Evolutionary conservation across 2,329 filamentous ascomycete genomes (phyloP), one percentile per base, ranked within the genome.

Genomic region (Fusarium sp.): DNA sequence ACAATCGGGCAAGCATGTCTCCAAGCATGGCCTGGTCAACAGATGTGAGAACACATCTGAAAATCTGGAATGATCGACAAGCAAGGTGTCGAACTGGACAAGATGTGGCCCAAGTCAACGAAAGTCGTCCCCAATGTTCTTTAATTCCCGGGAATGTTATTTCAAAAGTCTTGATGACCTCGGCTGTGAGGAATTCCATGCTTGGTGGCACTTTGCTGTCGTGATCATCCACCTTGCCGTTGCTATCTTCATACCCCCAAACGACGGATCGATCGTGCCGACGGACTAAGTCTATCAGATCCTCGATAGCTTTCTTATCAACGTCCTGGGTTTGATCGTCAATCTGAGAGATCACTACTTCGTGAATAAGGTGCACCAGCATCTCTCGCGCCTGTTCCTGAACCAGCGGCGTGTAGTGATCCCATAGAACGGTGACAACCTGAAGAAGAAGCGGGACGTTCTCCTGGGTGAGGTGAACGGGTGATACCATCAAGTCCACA

Each of bases 351-450:
- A 98, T 94, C 40, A 99, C 93, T 9, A 98, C 85, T 78, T 98
- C 96, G 74, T 99, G 96, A 48, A 99, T 97, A 20, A 99, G 86
- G 82, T 99, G 96, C 3, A 99, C 94, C 18, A 99, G 87, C 94
- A 99, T 97, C 80, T 99, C 96, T 50, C 94, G 90, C 30, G 97
- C 94, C 79, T 99, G 95, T 72, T 98, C 96, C 78, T 98, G 95
- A 3, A 99, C 96, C 13, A 98, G 88, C 5, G 93, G 90, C 2
- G 93, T 97, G 75, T 99, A 98, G 76, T 98, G 95, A 78, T 99
- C 97, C 96, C 96, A 99, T 3, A 98, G 87, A 5, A 98, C 93
- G 14, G 95, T 90, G 7, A 98, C 91, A 11, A 97, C 93, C 79
- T 99, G 96, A 16, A 99, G 83, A 21, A 99, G 84, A 27, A 97